phyloP scores from a whole-genome alignment of 345 rosid genomes.

The Syzygium jambos region DNA sequence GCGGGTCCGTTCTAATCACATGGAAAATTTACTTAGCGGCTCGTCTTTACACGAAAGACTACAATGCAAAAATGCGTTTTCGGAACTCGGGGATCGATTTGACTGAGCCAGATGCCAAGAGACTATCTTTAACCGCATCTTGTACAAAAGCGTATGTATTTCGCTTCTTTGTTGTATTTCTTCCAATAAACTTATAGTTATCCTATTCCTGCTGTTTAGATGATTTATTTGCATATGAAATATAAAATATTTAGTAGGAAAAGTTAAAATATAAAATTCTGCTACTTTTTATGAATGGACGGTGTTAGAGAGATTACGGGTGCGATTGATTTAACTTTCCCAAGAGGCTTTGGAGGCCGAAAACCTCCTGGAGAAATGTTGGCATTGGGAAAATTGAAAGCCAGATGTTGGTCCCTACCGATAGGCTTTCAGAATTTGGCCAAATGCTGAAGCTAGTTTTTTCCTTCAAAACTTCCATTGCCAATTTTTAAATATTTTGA shows the following conservation, averaged over 20 bases:
- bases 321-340: no score
- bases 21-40: neutral
- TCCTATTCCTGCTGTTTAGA: accelerated
- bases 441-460: no score
- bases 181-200: neutral
- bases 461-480: no score
- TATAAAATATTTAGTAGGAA: neutral
- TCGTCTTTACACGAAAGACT: neutral
- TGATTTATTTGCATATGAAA: neutral
- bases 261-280: neutral
- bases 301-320: neutral
- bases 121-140: neutral
- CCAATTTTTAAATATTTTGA: no score
- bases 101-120: neutral
- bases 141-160: neutral
- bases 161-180: neutral
- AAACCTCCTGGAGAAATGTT: no score
- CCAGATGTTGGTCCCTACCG: no score
- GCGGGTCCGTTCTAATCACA: neutral
- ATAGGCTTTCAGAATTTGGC: no score
- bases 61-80: neutral
- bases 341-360: no score
- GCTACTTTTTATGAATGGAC: neutral
- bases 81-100: neutral
- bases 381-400: no score